These are phyloP conservation scores for Pyronema domesticum DNA, from an alignment of 495 filamentous ascomycete genomes.

Conservation along the genomic window DNA sequence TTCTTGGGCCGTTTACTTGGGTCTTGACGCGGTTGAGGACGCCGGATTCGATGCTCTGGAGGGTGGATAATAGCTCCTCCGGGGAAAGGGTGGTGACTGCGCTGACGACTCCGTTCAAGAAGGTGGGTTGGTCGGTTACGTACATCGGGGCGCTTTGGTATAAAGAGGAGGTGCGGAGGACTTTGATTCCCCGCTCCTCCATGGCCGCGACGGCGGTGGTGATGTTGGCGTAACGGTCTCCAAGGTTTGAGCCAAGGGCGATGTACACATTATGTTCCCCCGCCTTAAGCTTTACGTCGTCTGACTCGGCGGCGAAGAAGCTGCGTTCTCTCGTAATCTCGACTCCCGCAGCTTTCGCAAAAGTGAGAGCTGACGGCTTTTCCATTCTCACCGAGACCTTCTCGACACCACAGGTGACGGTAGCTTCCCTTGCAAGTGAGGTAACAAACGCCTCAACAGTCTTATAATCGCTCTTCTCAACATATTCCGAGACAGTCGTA, in stretches of 20 bases:
- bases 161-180: conserved; percentile 66
- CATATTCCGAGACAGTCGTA: conserved; percentile 26
- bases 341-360: conserved; percentile 38
- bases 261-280: conserved; percentile 48
- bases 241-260: conserved; percentile 84
- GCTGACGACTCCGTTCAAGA: conserved; percentile 87
- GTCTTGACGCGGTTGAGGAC: conserved; percentile 59
- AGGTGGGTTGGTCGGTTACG: conserved; percentile 67
- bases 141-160: conserved; percentile 98
- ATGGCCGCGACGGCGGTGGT: conserved; percentile 65
- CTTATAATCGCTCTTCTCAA: conserved; percentile 37
- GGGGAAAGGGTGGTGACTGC: conserved; percentile 65
- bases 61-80: conserved; percentile 50
- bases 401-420: conserved; percentile 34
- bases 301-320: conserved; percentile 29
- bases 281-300: conserved; percentile 8
- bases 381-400: conserved; percentile 37
- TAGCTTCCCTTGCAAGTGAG: conserved; percentile 34
- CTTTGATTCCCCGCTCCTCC: conserved; percentile 47
- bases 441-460: conserved; percentile 41
- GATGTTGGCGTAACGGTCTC: conserved; percentile 67
- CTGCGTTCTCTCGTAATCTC: conserved; percentile 36
- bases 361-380: conserved; percentile 41
- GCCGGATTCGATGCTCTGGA: conserved; percentile 69
- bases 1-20: conserved; percentile 83